These are phyloP conservation scores for Blumeriella jaapii DNA, from an alignment of 2,329 filamentous ascomycete genomes.

Conservation along the genomic window DNA sequence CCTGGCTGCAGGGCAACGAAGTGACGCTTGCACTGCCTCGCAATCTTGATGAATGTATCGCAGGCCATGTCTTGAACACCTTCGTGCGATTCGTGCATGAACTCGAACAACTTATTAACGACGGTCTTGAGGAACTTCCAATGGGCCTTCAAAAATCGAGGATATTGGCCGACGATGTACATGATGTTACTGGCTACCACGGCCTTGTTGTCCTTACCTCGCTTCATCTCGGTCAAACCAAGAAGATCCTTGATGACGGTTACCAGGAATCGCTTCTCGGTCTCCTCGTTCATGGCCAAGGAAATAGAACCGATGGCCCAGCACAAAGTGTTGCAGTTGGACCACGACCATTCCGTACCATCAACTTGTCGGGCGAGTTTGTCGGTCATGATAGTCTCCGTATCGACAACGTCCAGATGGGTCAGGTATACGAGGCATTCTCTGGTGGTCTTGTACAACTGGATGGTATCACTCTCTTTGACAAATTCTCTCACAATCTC, in stretches of 20 bases:
- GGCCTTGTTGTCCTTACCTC: conserved; percentile 98
- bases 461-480: conserved; percentile 97
- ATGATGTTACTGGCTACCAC: conserved; percentile 99
- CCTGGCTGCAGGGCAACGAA: conserved; percentile 94
- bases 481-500: conserved; percentile 99
- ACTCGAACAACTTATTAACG: conserved; percentile 98
- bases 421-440: conserved; percentile 96
- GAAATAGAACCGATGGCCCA: conserved; percentile 99
- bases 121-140: conserved; percentile 99
- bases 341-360: conserved; percentile 95
- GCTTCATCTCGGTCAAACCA: conserved; percentile 96
- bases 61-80: conserved; percentile 99
- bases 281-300: conserved; percentile 98
- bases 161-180: conserved; percentile 99
- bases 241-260: conserved; percentile 98
- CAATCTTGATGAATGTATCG: conserved; percentile 99
- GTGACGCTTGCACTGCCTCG: conserved; percentile 92
- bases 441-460: conserved; percentile 96
- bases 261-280: conserved; percentile 94
- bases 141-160: conserved; percentile 94
- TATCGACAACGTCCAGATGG: conserved; percentile 93
- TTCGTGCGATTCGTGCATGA: conserved; percentile 99
- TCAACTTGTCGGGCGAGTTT: conserved; percentile 94
- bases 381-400: conserved; percentile 98
- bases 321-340: conserved; percentile 98